Conservation (phyloP, 352 stramenopile genomes). For the Pythium monospermum region DNA sequence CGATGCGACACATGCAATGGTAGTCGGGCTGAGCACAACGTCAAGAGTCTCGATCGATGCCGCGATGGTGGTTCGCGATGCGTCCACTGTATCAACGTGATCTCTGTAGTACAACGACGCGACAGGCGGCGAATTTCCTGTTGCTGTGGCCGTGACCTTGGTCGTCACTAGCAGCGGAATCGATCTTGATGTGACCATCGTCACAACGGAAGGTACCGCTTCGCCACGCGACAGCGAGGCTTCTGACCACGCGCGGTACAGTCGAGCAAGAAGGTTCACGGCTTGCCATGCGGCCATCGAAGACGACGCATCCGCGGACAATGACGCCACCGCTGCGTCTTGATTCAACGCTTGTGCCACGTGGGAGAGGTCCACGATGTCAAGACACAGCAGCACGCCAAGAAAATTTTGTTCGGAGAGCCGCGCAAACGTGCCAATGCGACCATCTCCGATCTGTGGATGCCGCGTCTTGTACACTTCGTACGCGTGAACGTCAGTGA, state of each 20-base stretch:
- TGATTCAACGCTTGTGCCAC: slow-evolving; percentile 8
- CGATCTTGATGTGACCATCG: not conserved
- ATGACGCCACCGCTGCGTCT: not conserved
- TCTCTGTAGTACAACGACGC: slow-evolving; percentile 13
- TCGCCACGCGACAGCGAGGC: not conserved
- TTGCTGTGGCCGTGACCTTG: not conserved
- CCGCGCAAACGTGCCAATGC: slow-evolving; percentile 9
- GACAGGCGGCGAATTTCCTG: slow-evolving; percentile 1
- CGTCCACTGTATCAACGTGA: slow-evolving; percentile 6
- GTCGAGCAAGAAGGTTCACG: slow-evolving; percentile 16
- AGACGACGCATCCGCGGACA: not conserved
- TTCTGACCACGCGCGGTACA: slow-evolving; percentile 6
- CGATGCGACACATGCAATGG: not conserved
- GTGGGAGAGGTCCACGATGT: slow-evolving; percentile 3
- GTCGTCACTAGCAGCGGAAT: slow-evolving; percentile 11
- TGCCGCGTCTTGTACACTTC: slow-evolving; percentile 4
- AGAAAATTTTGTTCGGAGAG: slow-evolving; percentile 18
- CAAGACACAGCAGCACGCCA: slow-evolving; percentile 16
- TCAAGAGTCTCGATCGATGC: slow-evolving; percentile 18
- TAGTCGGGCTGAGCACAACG: slow-evolving; percentile 11
- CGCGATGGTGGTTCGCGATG: not conserved
- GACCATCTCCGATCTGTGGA: not conserved
- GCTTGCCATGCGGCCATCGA: slow-evolving; percentile 18
- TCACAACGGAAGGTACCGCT: not conserved
- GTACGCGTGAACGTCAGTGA: slow-evolving; percentile 2